phyloP scores from a whole-genome alignment of 352 stramenopile genomes.

The Phytophthora foliorum region DNA sequence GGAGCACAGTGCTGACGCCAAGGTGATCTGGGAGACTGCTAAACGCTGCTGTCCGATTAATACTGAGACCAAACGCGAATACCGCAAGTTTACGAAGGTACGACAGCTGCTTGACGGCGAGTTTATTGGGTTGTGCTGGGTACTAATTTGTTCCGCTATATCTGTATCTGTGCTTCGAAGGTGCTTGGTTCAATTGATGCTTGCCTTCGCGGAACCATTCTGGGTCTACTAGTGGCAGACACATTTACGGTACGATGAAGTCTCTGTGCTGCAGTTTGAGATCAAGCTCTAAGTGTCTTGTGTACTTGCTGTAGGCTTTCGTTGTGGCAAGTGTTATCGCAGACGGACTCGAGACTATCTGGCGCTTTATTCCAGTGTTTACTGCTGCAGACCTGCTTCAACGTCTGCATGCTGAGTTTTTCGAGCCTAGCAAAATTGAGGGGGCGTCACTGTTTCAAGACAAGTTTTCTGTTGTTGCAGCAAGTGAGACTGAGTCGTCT shows the following conservation, averaged over 20 bases:
- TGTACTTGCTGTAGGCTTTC: slow-evolving; percentile 64
- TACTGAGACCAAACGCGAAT: slow-evolving; percentile 87
- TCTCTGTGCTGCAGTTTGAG: background rate
- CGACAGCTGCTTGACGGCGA: background rate
- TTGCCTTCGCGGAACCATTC: slow-evolving; percentile 83
- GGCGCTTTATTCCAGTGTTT: slow-evolving; percentile 85
- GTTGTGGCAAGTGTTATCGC: slow-evolving; percentile 87
- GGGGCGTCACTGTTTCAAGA: slow-evolving; percentile 77
- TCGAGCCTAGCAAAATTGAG: slow-evolving; percentile 65
- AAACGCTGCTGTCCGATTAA: slow-evolving; percentile 90
- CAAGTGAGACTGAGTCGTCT: slow-evolving; percentile 19
- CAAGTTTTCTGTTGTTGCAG: slow-evolving; percentile 58
- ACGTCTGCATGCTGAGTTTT: slow-evolving; percentile 81
- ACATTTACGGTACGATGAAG: slow-evolving; percentile 73
- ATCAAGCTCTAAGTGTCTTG: slow-evolving; percentile 4
- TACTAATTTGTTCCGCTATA: slow-evolving; percentile 13
- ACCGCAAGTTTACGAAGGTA: slow-evolving; percentile 91
- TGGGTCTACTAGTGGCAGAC: slow-evolving; percentile 86
- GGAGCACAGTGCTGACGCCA: slow-evolving; percentile 86
- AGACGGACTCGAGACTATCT: slow-evolving; percentile 68
- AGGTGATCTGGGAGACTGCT: slow-evolving; percentile 90
- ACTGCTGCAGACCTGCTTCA: slow-evolving; percentile 83
- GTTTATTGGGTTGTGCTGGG: background rate
- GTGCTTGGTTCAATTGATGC: slow-evolving; percentile 87
- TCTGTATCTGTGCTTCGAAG: slow-evolving; percentile 28